Base-by-base conservation (phyloP, 192 early-diverging fungal species). In the Chytriomyces sp. region DNA sequence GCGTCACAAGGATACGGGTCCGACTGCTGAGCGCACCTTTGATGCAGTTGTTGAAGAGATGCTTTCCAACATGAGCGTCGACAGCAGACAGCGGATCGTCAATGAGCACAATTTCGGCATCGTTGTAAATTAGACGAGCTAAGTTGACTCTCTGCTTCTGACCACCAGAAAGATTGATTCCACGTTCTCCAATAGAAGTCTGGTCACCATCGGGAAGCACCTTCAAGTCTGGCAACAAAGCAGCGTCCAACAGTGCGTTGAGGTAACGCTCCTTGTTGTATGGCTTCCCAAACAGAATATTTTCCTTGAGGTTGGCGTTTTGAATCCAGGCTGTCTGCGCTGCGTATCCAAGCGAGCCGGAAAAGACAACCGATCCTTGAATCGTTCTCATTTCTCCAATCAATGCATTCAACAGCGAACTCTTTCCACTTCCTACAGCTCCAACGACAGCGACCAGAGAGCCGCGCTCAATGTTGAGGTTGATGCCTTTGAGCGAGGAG, bases 251-350 rank as follows among this genome's bases (percentile, higher is more conserved):
- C 0, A 97, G 69, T 5, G 91, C 91, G 4, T 84, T 80, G 4
- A 85, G 72, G 63, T 96, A 97, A 46, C 83, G 80, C 18, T 81
- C 82, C 47, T 79, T 75, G 46, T 94, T 85, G 72, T 83, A 93
- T 0, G 85, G 83, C 11, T 83, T 80, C 0, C 92, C 85, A 89
- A 95, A 94, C 26, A 88, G 69, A 77, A 96, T 92, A 72, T 96
- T 91, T 16, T 84, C 78, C 61, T 82, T 49, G 3, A 89, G n/a
- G 20, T 88, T 89, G 53, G 93, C 82, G 68, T 87, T 93, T 82
- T 93, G 92, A 53, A 98, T 94, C 95, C 95, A 98, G 1, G 96
- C 89, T 23, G 86, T 86, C 80, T 97, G 96, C 45, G 93, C 87
- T 16, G 88, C 86, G 75, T 95, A 96, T 11, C 91, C 92, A 20